Evolutionary conservation across 2,329 filamentous ascomycete genomes (phyloP), one percentile per base, ranked within the genome.

Genomic region (Dactylella cylindrospora): DNA sequence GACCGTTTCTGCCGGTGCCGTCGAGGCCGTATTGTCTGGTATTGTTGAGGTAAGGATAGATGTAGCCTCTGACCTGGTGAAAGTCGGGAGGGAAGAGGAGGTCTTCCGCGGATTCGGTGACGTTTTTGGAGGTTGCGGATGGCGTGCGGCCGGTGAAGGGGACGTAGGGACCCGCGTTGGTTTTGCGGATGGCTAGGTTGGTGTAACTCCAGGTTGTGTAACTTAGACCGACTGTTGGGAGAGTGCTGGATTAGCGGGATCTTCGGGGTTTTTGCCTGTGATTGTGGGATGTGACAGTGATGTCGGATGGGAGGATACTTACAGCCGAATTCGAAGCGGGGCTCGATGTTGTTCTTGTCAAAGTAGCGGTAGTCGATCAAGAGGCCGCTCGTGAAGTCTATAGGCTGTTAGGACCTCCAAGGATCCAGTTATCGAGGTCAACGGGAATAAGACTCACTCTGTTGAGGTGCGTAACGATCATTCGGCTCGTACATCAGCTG

Each of bases 311-410:
- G n/a, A 19, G 15, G n/a, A 26, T 41, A 54, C 57, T 62, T 50
- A 62, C 59, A 86, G 5, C 88, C 88, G 67, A 93, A 94, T 70
- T 90, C 87, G 73, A 84, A 93, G 65, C 87, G 80, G 1, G 88
- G 86, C 1, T 81, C 80, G 49, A 81, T 78, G 67, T 81, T 76
- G 52, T 78, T 72, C 68, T 78, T 77, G 74, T 94, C 88, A 46
- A 93, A 88, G 66, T 83, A 77, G 31, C 85, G 81, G 74, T 89
- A 89, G 73, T 93, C 88, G 70, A 94, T 90, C 72, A 90, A 88
- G 46, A 85, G 77, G 12, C 88, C 88, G 73, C 93, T 88, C 5
- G 77, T 76, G 70, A 89, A 94, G 68, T 88, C 80, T 52, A 8
- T 29, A 39, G 4, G n/a, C 28, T 38, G 25, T 45, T 22, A 45